These are phyloP conservation scores for Piromyces finnis DNA, from an alignment of 192 early-diverging fungal species.

Conservation along the genomic window DNA sequence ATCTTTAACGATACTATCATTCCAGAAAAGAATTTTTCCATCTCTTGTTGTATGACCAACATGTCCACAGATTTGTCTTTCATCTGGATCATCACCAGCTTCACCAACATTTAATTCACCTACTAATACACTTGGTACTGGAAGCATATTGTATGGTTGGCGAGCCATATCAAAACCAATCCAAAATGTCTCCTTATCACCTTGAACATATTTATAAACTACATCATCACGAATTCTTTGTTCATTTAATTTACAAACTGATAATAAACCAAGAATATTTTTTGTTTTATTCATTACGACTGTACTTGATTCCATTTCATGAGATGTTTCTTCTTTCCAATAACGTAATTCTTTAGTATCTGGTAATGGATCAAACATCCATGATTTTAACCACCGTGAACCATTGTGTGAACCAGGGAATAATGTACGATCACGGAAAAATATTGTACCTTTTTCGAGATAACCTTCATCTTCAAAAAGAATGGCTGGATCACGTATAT, in stretches of 20 bases:
- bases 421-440: constrained; percentile 43
- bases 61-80: not conserved
- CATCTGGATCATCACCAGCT: not conserved
- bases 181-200: constrained; percentile 60
- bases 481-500: constrained; percentile 33
- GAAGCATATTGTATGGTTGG: constrained; percentile 15
- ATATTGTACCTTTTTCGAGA: constrained; percentile 27
- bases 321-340: constrained; percentile 3
- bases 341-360: constrained; percentile 17
- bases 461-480: constrained; percentile 29
- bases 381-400: constrained; percentile 24
- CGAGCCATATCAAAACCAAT: constrained; percentile 37
- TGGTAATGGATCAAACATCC: constrained; percentile 20
- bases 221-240: constrained; percentile 25
- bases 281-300: constrained; percentile 30
- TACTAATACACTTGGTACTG: not conserved
- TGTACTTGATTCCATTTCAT: constrained; percentile 44
- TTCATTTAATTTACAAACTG: constrained; percentile 17
- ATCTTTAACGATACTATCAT: not conserved
- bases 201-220: constrained; percentile 22
- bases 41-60: not conserved
- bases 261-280: constrained; percentile 25
- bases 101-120: not conserved
- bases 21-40: not conserved
- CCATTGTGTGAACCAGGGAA: constrained; percentile 11